Percentiles rank a stretch among this genome's conserved stretches.
Conservation (phyloP, 176 grass and related monocot genomes). For the Oryza nivara region DNA sequence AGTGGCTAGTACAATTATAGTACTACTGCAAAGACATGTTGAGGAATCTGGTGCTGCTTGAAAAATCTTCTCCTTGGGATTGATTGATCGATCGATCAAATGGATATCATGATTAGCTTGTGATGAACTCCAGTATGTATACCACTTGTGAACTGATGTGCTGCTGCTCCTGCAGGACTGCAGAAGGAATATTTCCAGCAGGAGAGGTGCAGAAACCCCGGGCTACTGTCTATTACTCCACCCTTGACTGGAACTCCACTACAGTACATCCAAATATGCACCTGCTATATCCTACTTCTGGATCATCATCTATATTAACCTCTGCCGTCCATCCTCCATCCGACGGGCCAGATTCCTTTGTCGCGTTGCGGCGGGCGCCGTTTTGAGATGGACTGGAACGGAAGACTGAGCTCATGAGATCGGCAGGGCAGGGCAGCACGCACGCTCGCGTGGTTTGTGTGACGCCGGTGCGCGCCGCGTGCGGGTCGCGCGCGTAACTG, state of each 20-base stretch:
- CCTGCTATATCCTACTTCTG: background rate
- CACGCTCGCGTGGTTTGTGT: constrained; percentile 44
- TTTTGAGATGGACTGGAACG: background rate
- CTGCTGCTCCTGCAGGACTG: background rate
- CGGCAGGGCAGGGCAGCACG: background rate
- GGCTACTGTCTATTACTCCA: background rate
- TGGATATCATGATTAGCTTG: background rate
- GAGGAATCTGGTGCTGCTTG: constrained; percentile 1
- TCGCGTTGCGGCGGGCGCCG: background rate
- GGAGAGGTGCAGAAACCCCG: background rate
- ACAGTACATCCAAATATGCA: background rate
- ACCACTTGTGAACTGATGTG: background rate
- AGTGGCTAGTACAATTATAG: constrained; percentile 15
- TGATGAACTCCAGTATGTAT: background rate
- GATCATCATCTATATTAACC: background rate
- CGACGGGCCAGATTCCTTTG: background rate
- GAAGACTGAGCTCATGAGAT: background rate
- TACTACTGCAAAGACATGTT: background rate
- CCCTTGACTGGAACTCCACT: too few species aligned
- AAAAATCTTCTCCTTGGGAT: background rate
- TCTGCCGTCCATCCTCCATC: background rate
- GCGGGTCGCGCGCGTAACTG: constrained; percentile 27
- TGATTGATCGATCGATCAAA: constrained; percentile 8
- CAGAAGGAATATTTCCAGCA: background rate
- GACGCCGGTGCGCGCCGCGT: constrained; percentile 10